Base-by-base conservation (phyloP, 2,329 filamentous ascomycete genomes). In the Cadophora sp. region DNA sequence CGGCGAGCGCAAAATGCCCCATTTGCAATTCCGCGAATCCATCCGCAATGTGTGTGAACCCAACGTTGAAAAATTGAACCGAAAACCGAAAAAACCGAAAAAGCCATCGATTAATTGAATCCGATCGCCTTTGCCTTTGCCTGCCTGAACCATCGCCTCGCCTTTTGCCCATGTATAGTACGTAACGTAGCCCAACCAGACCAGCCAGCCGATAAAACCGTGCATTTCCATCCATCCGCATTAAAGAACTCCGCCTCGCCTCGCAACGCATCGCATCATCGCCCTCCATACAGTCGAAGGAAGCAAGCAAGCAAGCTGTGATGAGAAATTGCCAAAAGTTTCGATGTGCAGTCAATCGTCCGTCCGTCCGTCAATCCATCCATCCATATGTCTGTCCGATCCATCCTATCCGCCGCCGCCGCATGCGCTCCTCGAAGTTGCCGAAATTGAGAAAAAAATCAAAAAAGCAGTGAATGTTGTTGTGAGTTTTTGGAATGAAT, bases 241-340 rank as follows among this genome's bases (percentile, higher is more conserved):
- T 77, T 73, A 76, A 76, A 75, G 71, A 76, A 76, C 75, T 77
- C 76, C 75, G 67, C 71, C 71, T 56, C 53, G 53, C 53, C 53
- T 39, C 36, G 36, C 36, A 39, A 7, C 36, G 36, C 36, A 39
- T 39, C 36, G 36, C 27, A 30, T 39, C 70, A 30, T 73, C 43
- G 43, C 43, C n/a, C n/a, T 45, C 73, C 73, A 69, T 72, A 72
- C 72, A 72, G 72, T 67, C 69, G 60, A 64, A 65, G 63, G 61
- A 51, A 39, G 45, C 45, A 48, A 48, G 55, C 63, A 53, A 39
- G 45, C 45, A 48, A 48, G 55, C 55, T 39, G 50, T 53, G 59
- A 30, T 58, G 53, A 39, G 33, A 47, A 39, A 39, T 66, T 71
- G 63, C 66, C 68, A 73, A 75, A 72, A 70, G n/a, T 73, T 74